phyloP scores from a whole-genome alignment of 305 asterid species.

The Rubia balearica region DNA sequence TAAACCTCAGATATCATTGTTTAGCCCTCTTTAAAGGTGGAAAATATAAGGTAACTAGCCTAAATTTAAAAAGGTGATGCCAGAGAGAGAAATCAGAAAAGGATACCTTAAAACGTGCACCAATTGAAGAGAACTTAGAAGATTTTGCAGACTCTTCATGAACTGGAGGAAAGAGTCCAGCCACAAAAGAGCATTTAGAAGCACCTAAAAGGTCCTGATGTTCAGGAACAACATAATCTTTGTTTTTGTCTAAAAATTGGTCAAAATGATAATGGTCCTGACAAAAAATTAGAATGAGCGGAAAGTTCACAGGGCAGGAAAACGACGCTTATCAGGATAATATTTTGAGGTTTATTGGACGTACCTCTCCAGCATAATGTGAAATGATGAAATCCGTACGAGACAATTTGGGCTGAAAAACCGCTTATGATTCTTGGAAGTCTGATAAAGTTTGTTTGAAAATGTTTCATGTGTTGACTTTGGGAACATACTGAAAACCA shows the following conservation, averaged over 20 bases:
- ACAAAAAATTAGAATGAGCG: conserved; percentile 26
- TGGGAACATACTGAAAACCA: conserved; percentile 83
- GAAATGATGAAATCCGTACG: conserved; percentile 81
- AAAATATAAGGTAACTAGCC: background rate
- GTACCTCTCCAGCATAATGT: conserved; percentile 98
- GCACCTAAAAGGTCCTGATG: conserved; percentile 88
- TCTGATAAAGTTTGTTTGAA: conserved; percentile 92
- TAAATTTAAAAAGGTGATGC: background rate
- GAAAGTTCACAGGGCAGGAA: conserved; percentile 16
- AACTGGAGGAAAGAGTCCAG: conserved; percentile 88
- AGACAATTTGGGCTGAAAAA: conserved; percentile 90
- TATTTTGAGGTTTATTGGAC: conserved; percentile 21
- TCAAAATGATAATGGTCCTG: conserved; percentile 94
- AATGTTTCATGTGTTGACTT: conserved; percentile 97
- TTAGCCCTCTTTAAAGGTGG: background rate
- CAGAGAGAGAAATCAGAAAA: conserved; percentile 15
- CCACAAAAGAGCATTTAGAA: conserved; percentile 88
- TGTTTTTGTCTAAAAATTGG: conserved; percentile 96
- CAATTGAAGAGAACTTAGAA: conserved; percentile 94
- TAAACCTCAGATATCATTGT: conserved; percentile 15
- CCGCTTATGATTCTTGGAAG: conserved; percentile 86
- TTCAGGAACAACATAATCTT: conserved; percentile 94
- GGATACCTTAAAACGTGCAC: conserved; percentile 93
- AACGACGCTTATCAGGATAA: background rate
- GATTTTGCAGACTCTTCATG: conserved; percentile 81